Percentiles rank a stretch among this genome's conserved stretches.
Conservation (phyloP, 768 basidiomycete species). For the Gymnopilus dilepis region DNA sequence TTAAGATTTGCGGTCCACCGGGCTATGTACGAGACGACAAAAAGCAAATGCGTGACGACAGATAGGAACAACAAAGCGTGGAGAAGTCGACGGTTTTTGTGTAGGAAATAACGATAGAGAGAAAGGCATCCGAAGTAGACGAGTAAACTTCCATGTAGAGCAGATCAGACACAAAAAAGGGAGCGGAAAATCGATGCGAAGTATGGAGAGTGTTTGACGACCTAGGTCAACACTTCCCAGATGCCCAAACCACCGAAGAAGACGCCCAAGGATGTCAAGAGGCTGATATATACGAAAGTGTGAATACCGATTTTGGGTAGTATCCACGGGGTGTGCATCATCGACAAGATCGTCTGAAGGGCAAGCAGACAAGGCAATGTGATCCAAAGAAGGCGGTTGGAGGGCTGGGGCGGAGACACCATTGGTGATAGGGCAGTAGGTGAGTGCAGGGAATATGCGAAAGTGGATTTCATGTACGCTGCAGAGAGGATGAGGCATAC, state of each 20-base stretch:
- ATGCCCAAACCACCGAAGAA: conserved; percentile 76
- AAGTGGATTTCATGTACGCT: conserved; percentile 62
- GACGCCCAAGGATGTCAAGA: conserved; percentile 67
- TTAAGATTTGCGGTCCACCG: neutral
- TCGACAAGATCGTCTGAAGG: conserved; percentile 58
- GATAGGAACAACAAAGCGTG: neutral
- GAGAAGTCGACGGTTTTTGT: neutral
- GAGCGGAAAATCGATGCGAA: neutral
- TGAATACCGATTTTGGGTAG: conserved; percentile 79
- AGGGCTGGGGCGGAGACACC: conserved; percentile 16
- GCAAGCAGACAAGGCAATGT: conserved; percentile 49
- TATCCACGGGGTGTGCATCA: conserved; percentile 70
- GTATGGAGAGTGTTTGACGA: neutral
- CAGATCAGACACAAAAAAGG: neutral
- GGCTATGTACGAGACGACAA: neutral
- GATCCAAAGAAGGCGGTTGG: conserved; percentile 42
- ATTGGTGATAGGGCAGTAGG: conserved; percentile 6
- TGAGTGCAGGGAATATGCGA: conserved; percentile 37
- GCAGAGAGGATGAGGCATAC: conserved; percentile 65
- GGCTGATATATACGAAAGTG: conserved; percentile 72
- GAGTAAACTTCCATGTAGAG: neutral
- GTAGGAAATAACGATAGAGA: neutral
- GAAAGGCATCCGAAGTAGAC: neutral
- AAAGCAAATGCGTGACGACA: neutral
- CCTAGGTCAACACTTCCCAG: conserved; percentile 66